A percentile compares a stretch with the other conserved stretches of the same genome.
Conservation (phyloP, 192 early-diverging fungal genomes). For the Coemansia sp. region DNA sequence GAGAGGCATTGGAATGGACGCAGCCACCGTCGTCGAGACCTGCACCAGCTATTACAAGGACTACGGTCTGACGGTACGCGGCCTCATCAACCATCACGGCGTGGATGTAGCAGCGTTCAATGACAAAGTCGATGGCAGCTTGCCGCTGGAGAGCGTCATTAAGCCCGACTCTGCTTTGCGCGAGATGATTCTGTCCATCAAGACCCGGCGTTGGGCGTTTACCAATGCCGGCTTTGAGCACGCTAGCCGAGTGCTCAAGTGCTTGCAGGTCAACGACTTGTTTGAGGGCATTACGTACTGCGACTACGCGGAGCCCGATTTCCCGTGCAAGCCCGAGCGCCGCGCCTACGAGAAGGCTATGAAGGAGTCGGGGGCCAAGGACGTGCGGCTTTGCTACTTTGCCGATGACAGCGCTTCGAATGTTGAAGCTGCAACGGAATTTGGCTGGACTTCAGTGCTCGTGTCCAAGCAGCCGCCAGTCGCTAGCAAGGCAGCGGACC, state of each 20-base stretch:
- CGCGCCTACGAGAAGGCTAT: slow-evolving; percentile 61
- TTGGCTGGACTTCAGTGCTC: slow-evolving; percentile 56
- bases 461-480: slow-evolving; percentile 29
- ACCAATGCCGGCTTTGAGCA: slow-evolving; percentile 76
- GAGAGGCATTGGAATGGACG: slow-evolving; percentile 55
- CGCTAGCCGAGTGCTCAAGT: slow-evolving; percentile 63
- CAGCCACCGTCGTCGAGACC: slow-evolving; percentile 48
- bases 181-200: slow-evolving; percentile 56
- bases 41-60: slow-evolving; percentile 64
- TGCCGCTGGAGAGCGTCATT: slow-evolving; percentile 66
- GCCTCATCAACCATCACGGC: slow-evolving; percentile 66
- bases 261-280: slow-evolving; percentile 64
- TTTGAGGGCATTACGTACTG: slow-evolving; percentile 77
- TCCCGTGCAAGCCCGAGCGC: slow-evolving; percentile 70
- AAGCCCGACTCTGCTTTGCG: slow-evolving; percentile 61
- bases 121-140: slow-evolving; percentile 62
- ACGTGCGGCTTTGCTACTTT: slow-evolving; percentile 63
- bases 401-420: slow-evolving; percentile 74
- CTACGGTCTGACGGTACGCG: slow-evolving; percentile 72
- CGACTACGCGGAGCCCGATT: slow-evolving; percentile 66
- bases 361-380: slow-evolving; percentile 61
- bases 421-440: slow-evolving; percentile 56
- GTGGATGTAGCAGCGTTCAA: slow-evolving; percentile 67
- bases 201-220: slow-evolving; percentile 69
- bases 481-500: slow-evolving; percentile 37